A percentile compares a stretch with the other conserved stretches of the same genome.
These are phyloP conservation scores for Hirsutella thompsonii DNA, from an alignment of 2,329 filamentous ascomycete genomes.

Conservation along the genomic window DNA sequence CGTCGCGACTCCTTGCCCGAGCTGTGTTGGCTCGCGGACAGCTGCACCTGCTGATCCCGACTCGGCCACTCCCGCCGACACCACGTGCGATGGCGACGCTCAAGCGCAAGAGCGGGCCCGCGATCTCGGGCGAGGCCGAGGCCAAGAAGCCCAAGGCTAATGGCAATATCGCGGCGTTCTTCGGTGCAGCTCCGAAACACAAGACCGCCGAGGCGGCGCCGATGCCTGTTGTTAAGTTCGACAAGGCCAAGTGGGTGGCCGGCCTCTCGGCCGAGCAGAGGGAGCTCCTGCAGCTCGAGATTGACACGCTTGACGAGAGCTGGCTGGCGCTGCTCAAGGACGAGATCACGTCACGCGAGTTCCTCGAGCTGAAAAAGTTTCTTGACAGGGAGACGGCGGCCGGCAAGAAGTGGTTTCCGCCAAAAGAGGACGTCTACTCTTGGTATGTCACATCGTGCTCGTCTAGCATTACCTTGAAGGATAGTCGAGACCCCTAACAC, in stretches of 20 bases:
- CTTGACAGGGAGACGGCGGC: slow-evolving; percentile 62
- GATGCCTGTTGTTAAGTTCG: slow-evolving; percentile 44
- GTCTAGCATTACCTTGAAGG: neutral
- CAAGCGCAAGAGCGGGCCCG: slow-evolving; percentile 51
- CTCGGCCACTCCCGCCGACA: slow-evolving; percentile 4
- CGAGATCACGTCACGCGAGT: slow-evolving; percentile 65
- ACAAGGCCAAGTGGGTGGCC: slow-evolving; percentile 84
- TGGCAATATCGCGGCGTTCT: slow-evolving; percentile 80
- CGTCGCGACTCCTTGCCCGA: neutral
- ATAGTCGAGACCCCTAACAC: neutral
- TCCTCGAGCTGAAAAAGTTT: slow-evolving; percentile 80
- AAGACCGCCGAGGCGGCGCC: slow-evolving; percentile 29
- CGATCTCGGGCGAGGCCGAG: slow-evolving; percentile 30
- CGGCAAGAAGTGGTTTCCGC: slow-evolving; percentile 75
- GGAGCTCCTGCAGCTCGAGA: slow-evolving; percentile 73
- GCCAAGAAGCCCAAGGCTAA: slow-evolving; percentile 63
- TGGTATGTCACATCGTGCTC: slow-evolving; percentile 46
- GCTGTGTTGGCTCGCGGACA: slow-evolving; percentile 4
- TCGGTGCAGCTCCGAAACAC: slow-evolving; percentile 46
- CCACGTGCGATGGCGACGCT: slow-evolving; percentile 42
- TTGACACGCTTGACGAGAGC: slow-evolving; percentile 80
- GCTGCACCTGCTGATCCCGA: slow-evolving; percentile 6
- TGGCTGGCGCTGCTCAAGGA: slow-evolving; percentile 87
- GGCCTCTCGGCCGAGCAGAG: slow-evolving; percentile 71
- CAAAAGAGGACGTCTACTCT: slow-evolving; percentile 79